Conservation (phyloP, 352 stramenopile genomes). For the Phytophthora ramorum region DNA sequence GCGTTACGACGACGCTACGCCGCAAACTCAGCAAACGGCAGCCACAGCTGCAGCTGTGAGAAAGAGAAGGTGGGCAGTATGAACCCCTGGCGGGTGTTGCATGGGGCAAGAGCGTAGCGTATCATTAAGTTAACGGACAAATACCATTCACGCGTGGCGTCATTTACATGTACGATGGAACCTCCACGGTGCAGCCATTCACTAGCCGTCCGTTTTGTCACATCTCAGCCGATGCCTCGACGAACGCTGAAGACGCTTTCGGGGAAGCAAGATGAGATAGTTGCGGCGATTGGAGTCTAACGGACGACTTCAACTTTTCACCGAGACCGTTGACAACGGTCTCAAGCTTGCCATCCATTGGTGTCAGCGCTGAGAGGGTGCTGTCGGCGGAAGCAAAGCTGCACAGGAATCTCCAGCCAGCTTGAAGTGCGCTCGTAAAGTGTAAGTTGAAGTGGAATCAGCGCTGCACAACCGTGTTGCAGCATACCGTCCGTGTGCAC, state of each 20-base stretch:
- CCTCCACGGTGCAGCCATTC: not conserved
- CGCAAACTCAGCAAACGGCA: slow-evolving; percentile 20
- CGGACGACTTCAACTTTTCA: slow-evolving; percentile 7
- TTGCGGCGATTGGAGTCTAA: slow-evolving; percentile 12
- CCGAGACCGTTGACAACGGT: slow-evolving; percentile 2
- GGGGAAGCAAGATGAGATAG: slow-evolving; percentile 4
- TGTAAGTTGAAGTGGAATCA: not conserved
- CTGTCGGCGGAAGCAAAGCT: slow-evolving; percentile 1
- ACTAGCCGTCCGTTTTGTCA: slow-evolving; percentile 6
- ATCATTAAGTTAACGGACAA: slow-evolving; percentile 31
- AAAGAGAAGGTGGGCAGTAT: slow-evolving; percentile 5
- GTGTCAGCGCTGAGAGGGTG: not conserved
- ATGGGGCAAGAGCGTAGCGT: slow-evolving; percentile 20
- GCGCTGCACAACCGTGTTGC: not conserved
- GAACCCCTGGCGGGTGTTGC: slow-evolving; percentile 11
- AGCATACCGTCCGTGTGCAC: not conserved
- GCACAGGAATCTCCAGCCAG: not conserved
- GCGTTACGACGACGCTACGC: slow-evolving; percentile 13
- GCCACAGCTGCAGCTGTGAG: slow-evolving; percentile 21
- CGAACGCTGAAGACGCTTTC: slow-evolving; percentile 25
- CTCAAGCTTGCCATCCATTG: slow-evolving; percentile 1
- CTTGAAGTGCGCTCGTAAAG: slow-evolving; percentile 2
- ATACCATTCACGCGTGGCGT: slow-evolving; percentile 1
- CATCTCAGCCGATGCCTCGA: slow-evolving; percentile 1
- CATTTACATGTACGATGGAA: not conserved